These are phyloP conservation scores for Crepidotus variabilis DNA, from an alignment of 768 basidiomycete species.

Conservation along the genomic window DNA sequence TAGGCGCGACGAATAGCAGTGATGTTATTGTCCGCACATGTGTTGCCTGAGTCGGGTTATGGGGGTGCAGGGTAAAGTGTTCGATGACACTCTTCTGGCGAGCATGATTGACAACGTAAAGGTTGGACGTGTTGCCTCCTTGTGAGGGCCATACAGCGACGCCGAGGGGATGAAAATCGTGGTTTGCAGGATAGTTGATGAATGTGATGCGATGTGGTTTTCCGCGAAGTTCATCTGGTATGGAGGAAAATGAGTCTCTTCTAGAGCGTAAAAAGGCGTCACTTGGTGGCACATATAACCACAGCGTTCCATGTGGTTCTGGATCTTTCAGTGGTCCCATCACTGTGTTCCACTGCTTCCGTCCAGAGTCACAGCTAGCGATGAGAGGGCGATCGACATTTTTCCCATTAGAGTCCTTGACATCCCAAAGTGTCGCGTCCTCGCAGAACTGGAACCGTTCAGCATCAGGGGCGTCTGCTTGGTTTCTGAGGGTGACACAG, in stretches of 20 bases:
- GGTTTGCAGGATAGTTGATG: constrained; percentile 46
- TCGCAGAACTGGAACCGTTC: constrained; percentile 54
- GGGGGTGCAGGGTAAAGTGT: constrained; percentile 55
- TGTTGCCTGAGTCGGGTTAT: constrained; percentile 36
- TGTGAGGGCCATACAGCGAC: constrained; percentile 53
- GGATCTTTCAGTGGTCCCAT: constrained; percentile 69
- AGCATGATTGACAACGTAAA: constrained; percentile 72
- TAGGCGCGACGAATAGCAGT: constrained; percentile 59
- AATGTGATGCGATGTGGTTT: constrained; percentile 39
- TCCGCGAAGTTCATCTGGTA: constrained; percentile 1
- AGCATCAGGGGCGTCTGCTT: constrained; percentile 2
- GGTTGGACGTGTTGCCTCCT: constrained; percentile 43
- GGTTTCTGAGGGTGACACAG: neutral
- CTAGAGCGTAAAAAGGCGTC: neutral
- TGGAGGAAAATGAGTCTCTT: neutral
- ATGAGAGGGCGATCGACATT: constrained; percentile 42
- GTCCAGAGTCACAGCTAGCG: constrained; percentile 50
- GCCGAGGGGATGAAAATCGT: constrained; percentile 74
- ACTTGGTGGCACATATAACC: constrained; percentile 40
- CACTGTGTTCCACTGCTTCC: constrained; percentile 71
- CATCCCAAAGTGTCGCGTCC: constrained; percentile 64
- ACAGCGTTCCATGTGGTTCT: constrained; percentile 54
- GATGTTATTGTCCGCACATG: constrained; percentile 61
- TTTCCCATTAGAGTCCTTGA: constrained; percentile 33
- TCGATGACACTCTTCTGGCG: constrained; percentile 59